Evolutionary conservation across 305 asterid genomes (phyloP).

Genomic region (Solanum hybrid): DNA sequence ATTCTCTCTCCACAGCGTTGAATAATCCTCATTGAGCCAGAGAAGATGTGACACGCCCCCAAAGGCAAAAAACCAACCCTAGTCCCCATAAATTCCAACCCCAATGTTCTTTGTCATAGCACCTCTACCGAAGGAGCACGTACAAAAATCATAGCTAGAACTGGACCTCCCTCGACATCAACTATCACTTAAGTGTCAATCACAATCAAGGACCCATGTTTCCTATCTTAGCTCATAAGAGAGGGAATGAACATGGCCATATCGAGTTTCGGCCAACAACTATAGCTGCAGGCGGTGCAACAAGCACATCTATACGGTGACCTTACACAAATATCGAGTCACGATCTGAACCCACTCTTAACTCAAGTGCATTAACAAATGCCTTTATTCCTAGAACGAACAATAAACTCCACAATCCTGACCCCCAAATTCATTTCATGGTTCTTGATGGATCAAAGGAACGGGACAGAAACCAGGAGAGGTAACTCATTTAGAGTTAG

Average conservation of each 20-base stretch:
- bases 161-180: background rate
- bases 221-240: background rate
- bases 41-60: background rate
- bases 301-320: background rate
- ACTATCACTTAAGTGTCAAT: background rate
- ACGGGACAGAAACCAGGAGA: background rate
- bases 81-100: background rate
- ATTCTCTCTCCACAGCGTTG: background rate
- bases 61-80: background rate
- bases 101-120: background rate
- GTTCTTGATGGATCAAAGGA: background rate
- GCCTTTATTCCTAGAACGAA: background rate
- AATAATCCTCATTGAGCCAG: background rate
- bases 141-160: background rate
- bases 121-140: background rate
- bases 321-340: background rate
- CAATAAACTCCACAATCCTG: background rate
- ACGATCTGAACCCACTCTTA: background rate
- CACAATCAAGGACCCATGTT: background rate
- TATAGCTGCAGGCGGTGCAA: background rate
- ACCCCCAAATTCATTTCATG: background rate
- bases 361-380: background rate
- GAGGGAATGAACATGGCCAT: background rate
- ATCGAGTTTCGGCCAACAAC: background rate
- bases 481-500: background rate